Evolutionary conservation across 2,329 filamentous ascomycete species (phyloP), one percentile per base, ranked within the genome.

Genomic region (Ceratocystiopsis brevicomis): DNA sequence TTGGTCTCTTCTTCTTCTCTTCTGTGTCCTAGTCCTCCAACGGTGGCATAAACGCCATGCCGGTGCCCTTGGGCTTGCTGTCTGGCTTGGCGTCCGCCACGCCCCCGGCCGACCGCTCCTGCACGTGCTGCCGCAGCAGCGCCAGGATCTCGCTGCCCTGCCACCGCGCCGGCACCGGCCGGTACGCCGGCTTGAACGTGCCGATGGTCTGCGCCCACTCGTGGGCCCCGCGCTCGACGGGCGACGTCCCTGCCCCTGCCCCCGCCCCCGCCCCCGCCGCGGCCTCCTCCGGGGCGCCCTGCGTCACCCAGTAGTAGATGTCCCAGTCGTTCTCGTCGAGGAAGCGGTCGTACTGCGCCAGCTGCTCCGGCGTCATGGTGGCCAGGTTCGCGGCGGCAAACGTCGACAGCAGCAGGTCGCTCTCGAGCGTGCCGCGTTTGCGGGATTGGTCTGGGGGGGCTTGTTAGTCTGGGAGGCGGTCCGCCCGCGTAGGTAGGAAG

Each of bases 261-360:
- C 15, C 16, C 11, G 15, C 1, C 5, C 18, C 44, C 44, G 42
- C 18, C 3, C 16, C 39, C 6, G 10, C n/a, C 12, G 39, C 25
- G 6, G 19, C 33, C 17, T 32, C 38, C 32, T 35, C 38, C 12
- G 25, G 41, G 49, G 63, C 59, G 43, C 85, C 77, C 61, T 98
- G 90, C 15, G 90, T 98, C 4, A 83, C 85, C 90, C 90, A 98
- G 70, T 98, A 98, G 69, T 98, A 98, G 48, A 98, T 95, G 59
- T 98, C 90, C 90, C 90, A 98, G 66, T 98, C 90, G 62, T 98
- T 98, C 65, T 98, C 90, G 61, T 98, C 90, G 45, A 98, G 76
- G 67, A 98, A 92, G 25, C 71, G 66, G 59, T 96, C 88, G 66
- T 90, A 96, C 61, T 93, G 75, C 53, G 73, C 62, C 53, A 96